Conservation (phyloP, 495 filamentous ascomycete species). For the Penicillium chermesinum region DNA sequence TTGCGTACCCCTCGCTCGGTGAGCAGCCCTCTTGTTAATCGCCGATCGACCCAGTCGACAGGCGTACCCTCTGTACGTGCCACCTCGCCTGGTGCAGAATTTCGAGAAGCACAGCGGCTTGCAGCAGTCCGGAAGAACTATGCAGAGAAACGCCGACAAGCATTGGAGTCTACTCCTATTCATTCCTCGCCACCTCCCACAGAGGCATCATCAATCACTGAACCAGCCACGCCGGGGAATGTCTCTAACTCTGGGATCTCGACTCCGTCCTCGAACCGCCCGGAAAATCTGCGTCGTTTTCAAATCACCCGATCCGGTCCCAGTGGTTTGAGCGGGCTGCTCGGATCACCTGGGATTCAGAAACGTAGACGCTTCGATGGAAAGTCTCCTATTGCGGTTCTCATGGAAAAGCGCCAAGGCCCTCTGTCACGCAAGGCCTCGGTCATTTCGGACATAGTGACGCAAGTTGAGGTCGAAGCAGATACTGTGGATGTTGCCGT, state of each 20-base stretch:
- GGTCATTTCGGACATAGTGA: conserved; percentile 32
- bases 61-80: conserved; percentile 38
- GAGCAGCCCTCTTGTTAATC: too few relatives aligned
- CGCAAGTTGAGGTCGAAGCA: conserved; percentile 10
- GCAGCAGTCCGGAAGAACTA: conserved; percentile 28
- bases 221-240: not conserved
- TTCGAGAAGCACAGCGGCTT: conserved; percentile 34
- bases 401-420: conserved; percentile 40
- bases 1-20: conserved; percentile 39
- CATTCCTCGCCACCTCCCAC: conserved; percentile 1
- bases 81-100: conserved; percentile 43
- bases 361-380: conserved; percentile 35
- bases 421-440: conserved; percentile 40
- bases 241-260: conserved; percentile 1
- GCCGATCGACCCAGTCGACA: conserved; percentile 9
- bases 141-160: conserved; percentile 26
- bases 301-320: conserved; percentile 36
- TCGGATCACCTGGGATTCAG: conserved; percentile 31
- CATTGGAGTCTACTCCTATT: conserved; percentile 21
- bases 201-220: not conserved
- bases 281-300: conserved; percentile 34
- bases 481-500: too few relatives aligned
- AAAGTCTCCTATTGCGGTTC: conserved; percentile 28
- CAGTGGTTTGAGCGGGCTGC: conserved; percentile 21
- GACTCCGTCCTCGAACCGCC: conserved; percentile 10